These are phyloP conservation scores for Penicillium subrubescens DNA, from an alignment of 495 filamentous ascomycete genomes.

Conservation along the genomic window DNA sequence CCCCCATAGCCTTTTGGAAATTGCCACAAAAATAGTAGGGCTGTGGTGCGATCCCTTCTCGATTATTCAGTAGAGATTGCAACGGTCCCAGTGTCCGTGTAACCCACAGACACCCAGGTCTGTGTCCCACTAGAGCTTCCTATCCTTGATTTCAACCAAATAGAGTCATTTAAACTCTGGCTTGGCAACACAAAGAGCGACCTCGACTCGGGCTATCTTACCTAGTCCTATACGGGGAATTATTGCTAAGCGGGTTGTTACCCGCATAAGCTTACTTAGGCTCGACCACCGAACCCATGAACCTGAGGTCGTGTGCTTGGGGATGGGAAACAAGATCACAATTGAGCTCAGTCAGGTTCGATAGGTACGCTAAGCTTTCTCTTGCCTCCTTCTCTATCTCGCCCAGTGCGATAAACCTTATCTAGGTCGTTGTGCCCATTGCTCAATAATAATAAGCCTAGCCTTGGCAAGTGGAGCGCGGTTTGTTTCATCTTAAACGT, in stretches of 20 bases:
- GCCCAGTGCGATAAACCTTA: conserved; percentile 12
- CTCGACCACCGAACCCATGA: neutral
- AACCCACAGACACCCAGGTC: conserved; percentile 8
- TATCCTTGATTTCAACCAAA: neutral
- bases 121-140: neutral
- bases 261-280: conserved; percentile 18
- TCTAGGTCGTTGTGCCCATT: conserved; percentile 9
- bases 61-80: neutral
- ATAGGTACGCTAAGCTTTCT: neutral
- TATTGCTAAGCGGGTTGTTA: neutral
- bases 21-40: neutral
- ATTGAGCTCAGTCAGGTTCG: conserved; percentile 5
- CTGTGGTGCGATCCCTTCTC: neutral
- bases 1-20: neutral
- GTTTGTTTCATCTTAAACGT: conserved; percentile 24
- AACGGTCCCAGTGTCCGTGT: conserved; percentile 20
- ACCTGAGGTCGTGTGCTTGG: conserved; percentile 1
- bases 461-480: conserved; percentile 16
- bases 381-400: neutral
- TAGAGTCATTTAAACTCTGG: conserved; percentile 2
- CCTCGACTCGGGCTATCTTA: neutral
- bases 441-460: conserved; percentile 2
- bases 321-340: neutral
- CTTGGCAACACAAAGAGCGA: neutral
- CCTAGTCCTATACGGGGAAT: neutral